A percentile compares a stretch with the other conserved stretches of the same genome.
phyloP scores from a whole-genome alignment of 2,329 filamentous ascomycete species.

The Dendryphion nanum region DNA sequence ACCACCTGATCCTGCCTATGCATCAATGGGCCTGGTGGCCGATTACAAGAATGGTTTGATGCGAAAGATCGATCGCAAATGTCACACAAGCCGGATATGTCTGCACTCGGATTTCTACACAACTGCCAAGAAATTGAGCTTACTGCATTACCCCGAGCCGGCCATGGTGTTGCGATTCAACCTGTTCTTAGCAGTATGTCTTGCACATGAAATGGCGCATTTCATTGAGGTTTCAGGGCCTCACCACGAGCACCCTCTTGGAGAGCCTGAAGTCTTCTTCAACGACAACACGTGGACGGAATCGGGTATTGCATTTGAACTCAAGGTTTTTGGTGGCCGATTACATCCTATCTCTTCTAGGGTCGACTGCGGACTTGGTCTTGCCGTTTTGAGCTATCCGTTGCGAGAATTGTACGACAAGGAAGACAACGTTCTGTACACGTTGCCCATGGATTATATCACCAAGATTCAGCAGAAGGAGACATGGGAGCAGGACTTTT shows the following conservation, averaged over 20 bases:
- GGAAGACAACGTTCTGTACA: conserved; percentile 38
- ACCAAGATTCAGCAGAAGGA: conserved; percentile 37
- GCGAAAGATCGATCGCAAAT: conserved; percentile 34
- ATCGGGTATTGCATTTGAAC: conserved; percentile 40
- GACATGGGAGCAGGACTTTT: conserved; percentile 38
- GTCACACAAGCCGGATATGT: conserved; percentile 38
- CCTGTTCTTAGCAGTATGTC: conserved; percentile 38
- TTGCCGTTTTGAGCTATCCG: conserved; percentile 37
- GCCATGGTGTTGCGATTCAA: conserved; percentile 43
- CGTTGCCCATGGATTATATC: conserved; percentile 41
- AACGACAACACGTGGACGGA: conserved; percentile 42
- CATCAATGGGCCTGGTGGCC: conserved; percentile 37
- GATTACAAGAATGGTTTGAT: conserved; percentile 38
- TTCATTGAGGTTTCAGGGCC: conserved; percentile 41
- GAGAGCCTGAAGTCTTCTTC: conserved; percentile 38
- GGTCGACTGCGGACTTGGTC: conserved; percentile 39
- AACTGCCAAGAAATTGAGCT: conserved; percentile 38
- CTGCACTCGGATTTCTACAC: conserved; percentile 42
- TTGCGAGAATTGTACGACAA: conserved; percentile 37
- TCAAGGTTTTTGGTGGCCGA: conserved; percentile 39
- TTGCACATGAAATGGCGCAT: conserved; percentile 41
- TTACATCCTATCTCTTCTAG: conserved; percentile 39
- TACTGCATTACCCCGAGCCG: conserved; percentile 37
- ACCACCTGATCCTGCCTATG: conserved; percentile 35
- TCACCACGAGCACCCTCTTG: conserved; percentile 34